Evolutionary conservation across 306 rosid genomes (phyloP).

Genomic region (Inga leiocalycina): DNA sequence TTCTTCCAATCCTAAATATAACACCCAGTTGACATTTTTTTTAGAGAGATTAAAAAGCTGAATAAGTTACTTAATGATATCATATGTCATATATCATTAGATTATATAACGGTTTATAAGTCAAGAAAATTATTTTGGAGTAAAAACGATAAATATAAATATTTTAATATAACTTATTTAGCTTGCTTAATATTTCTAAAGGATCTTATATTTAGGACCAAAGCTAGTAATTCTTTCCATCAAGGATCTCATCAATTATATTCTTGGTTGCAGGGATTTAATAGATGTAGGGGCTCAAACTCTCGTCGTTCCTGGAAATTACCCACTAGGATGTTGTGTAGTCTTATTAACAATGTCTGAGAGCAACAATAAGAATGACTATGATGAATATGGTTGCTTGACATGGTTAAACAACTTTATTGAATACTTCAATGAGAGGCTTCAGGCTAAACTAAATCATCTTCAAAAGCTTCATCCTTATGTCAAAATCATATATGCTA

Average conservation of each 20-base stretch:
- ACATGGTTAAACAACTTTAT: neutral
- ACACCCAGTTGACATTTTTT: too few species aligned
- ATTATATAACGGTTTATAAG: too few species aligned
- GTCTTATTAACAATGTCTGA: neutral
- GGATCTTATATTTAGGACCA: neutral
- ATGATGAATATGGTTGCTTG: neutral
- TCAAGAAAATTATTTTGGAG: too few species aligned
- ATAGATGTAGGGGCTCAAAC: neutral
- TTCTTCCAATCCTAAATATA: too few species aligned
- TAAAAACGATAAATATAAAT: too few species aligned
- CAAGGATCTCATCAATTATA: neutral
- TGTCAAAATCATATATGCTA: conserved; percentile 49
- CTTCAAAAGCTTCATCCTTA: conserved; percentile 31
- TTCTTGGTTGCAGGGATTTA: neutral
- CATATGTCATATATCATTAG: too few species aligned
- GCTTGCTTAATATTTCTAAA: too few species aligned
- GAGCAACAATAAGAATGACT: neutral
- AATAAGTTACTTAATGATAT: too few species aligned
- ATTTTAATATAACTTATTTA: too few species aligned
- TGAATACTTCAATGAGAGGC: neutral
- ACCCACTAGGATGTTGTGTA: neutral
- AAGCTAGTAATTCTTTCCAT: neutral
- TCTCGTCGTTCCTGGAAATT: neutral
- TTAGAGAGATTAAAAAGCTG: too few species aligned
- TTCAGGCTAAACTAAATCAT: neutral